Evolutionary conservation across 2,329 filamentous ascomycete genomes (phyloP).

Genomic region (Cladosporium velox): DNA sequence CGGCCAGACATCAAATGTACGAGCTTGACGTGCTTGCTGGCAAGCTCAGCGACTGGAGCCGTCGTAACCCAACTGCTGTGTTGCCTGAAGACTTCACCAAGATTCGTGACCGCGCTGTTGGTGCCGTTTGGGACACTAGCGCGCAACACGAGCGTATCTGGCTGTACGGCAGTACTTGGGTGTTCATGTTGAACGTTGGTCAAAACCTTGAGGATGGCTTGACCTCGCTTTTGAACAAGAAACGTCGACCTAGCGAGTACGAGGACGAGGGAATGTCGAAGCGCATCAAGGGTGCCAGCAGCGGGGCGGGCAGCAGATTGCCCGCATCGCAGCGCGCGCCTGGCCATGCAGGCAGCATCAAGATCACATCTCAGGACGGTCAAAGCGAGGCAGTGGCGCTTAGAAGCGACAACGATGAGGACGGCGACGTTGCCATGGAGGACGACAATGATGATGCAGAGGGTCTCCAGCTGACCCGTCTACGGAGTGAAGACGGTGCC

Average conservation of each 20-base stretch:
- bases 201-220: constrained; percentile 59
- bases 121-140: constrained; percentile 75
- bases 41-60: constrained; percentile 79
- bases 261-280: constrained; percentile 36
- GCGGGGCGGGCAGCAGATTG: constrained; percentile 44
- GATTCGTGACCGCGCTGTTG: constrained; percentile 78
- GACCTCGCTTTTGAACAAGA: constrained; percentile 21
- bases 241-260: constrained; percentile 31
- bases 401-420: constrained; percentile 46
- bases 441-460: constrained; percentile 40
- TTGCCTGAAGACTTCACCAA: constrained; percentile 74
- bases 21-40: constrained; percentile 80
- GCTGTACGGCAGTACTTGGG: constrained; percentile 82
- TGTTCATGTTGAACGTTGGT: constrained; percentile 89
- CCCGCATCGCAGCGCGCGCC: constrained; percentile 22
- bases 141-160: constrained; percentile 66
- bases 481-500: constrained; percentile 21
- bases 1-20: constrained; percentile 67
- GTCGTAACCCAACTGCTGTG: constrained; percentile 73
- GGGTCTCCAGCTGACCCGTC: constrained; percentile 5
- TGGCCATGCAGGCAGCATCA: constrained; percentile 9
- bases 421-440: constrained; percentile 43
- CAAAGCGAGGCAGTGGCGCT: constrained; percentile 30
- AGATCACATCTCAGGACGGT: constrained; percentile 31
- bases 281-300: constrained; percentile 43